These are phyloP conservation scores for Hypericum perforatum DNA, from an alignment of 345 rosid genomes.

Conservation along the genomic window DNA sequence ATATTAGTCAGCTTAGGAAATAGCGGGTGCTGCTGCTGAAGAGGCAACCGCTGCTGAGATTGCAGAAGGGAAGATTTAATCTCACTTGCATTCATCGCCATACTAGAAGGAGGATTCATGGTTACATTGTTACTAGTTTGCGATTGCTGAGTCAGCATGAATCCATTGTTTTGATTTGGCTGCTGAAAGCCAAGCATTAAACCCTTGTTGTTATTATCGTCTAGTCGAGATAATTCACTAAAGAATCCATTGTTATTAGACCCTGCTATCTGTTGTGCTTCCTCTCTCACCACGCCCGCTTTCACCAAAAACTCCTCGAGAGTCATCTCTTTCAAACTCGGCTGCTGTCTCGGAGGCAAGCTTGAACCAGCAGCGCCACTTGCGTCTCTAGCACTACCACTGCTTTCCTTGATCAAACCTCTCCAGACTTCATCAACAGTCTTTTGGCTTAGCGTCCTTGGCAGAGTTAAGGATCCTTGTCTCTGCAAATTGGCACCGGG, in stretches of 20 bases:
- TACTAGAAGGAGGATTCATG: conserved; percentile 33
- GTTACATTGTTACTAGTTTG: conserved; percentile 21
- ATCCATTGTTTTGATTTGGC: conserved; percentile 33
- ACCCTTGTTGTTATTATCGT: conserved; percentile 19
- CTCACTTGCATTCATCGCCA: conserved; percentile 39
- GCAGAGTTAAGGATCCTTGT: conserved; percentile 30
- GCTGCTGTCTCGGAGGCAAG: conserved; percentile 33
- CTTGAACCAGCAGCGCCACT: conserved; percentile 26
- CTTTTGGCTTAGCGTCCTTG: conserved; percentile 27
- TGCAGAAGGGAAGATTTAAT: conserved; percentile 29
- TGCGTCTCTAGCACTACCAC: conserved; percentile 16
- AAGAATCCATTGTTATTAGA: conserved; percentile 35
- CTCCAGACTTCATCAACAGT: conserved; percentile 28
- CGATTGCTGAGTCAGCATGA: conserved; percentile 20
- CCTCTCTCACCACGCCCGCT: conserved; percentile 27
- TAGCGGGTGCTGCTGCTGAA: conserved; percentile 36
- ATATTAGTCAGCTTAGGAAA: conserved; percentile 58
- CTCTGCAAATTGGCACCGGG: conserved; percentile 53
- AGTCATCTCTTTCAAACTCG: conserved; percentile 23
- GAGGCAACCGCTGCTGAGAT: conserved; percentile 8
- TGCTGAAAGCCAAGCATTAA: conserved; percentile 53
- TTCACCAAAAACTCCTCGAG: conserved; percentile 24
- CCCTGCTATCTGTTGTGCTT: conserved; percentile 24
- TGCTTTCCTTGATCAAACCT: conserved; percentile 18
- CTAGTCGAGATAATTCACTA: conserved; percentile 21